Percentiles rank a stretch among this genome's conserved stretches.
These are phyloP conservation scores for Cicer judaicum DNA, from an alignment of 306 rosid species.

Conservation along the genomic window DNA sequence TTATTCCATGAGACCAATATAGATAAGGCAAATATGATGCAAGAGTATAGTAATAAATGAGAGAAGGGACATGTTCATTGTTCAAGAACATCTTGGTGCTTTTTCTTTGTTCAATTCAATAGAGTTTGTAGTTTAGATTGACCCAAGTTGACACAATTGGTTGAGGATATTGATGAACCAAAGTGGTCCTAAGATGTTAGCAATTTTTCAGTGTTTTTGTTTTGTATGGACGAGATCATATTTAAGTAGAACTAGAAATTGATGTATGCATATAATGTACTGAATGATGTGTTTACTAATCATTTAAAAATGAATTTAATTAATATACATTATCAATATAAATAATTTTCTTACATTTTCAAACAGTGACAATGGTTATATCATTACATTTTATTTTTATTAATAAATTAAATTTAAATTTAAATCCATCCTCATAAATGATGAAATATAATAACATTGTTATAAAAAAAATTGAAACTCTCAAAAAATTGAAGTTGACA, in stretches of 20 bases:
- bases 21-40: neutral
- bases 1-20: slow-evolving; percentile 22
- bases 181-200: slow-evolving; percentile 39
- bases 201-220: neutral
- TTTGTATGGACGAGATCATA: neutral
- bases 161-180: slow-evolving; percentile 14
- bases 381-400: no score
- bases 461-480: no score
- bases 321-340: no score
- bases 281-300: slow-evolving; percentile 32
- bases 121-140: slow-evolving; percentile 36
- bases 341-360: no score
- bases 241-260: slow-evolving; percentile 15
- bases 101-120: slow-evolving; percentile 23
- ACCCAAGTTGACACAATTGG: slow-evolving; percentile 39
- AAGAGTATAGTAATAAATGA: slow-evolving; percentile 33
- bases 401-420: no score
- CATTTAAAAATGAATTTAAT: slow-evolving; percentile 33
- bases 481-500: slow-evolving; percentile 39
- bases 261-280: slow-evolving; percentile 36
- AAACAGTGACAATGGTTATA: no score
- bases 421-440: no score
- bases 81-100: slow-evolving; percentile 38
- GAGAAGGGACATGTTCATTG: slow-evolving; percentile 36
- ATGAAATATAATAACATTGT: no score